Evolutionary conservation across 768 basidiomycete genomes (phyloP).

Genomic region (Kwoniella bestiolae): DNA sequence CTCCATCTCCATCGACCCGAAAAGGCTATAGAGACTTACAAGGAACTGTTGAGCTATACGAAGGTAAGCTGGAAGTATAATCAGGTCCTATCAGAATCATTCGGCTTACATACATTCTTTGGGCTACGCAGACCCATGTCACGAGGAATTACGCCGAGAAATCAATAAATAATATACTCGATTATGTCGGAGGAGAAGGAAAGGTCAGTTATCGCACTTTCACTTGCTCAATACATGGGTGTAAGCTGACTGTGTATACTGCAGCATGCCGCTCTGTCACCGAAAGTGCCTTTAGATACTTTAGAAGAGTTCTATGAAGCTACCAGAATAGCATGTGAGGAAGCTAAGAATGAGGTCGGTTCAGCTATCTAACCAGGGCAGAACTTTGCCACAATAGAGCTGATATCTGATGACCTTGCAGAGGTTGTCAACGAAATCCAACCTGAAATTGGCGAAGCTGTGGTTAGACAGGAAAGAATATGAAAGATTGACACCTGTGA

Average conservation of each 20-base stretch:
- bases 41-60: slow-evolving; percentile 84
- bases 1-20: slow-evolving; percentile 74
- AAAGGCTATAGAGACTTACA: slow-evolving; percentile 85
- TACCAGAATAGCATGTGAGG: slow-evolving; percentile 84
- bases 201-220: slow-evolving; percentile 62
- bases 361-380: neutral
- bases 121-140: slow-evolving; percentile 51
- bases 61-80: slow-evolving; percentile 60
- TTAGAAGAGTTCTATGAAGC: slow-evolving; percentile 94
- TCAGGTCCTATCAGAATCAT: neutral
- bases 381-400: neutral
- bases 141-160: slow-evolving; percentile 77
- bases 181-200: slow-evolving; percentile 88
- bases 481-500: slow-evolving; percentile 75
- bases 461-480: slow-evolving; percentile 97
- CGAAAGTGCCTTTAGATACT: slow-evolving; percentile 68
- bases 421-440: slow-evolving; percentile 93
- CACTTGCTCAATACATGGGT: too few relatives aligned
- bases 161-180: slow-evolving; percentile 95
- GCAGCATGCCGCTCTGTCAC: slow-evolving; percentile 51
- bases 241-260: slow-evolving; percentile 61
- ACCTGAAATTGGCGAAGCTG: slow-evolving; percentile 92
- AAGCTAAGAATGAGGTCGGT: slow-evolving; percentile 90
- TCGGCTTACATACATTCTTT: too few relatives aligned
- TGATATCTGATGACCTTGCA: slow-evolving; percentile 53